Evolutionary conservation across 306 rosid genomes (phyloP).

Genomic region (Spatholobus suberectus): DNA sequence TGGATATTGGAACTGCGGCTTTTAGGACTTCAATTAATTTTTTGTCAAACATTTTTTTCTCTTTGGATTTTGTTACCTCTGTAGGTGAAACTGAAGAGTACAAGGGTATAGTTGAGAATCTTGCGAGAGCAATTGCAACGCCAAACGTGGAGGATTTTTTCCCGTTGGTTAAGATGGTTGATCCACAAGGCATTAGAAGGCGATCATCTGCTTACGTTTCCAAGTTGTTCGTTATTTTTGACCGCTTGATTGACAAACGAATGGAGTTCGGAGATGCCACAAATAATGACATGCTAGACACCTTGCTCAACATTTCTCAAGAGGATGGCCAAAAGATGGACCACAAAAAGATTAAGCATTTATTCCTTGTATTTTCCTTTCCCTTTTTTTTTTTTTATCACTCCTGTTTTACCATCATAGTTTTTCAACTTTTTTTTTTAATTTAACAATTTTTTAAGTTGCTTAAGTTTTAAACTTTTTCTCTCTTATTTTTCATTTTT

Average conservation of each 20-base stretch:
- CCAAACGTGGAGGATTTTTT: slow-evolving; percentile 57
- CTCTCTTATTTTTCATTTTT: background rate
- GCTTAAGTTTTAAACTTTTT: background rate
- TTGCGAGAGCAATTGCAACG: slow-evolving; percentile 43
- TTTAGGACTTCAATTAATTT: slow-evolving; percentile 39
- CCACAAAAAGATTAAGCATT: slow-evolving; percentile 27
- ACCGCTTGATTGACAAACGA: slow-evolving; percentile 28
- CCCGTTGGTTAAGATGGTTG: slow-evolving; percentile 45
- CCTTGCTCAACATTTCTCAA: slow-evolving; percentile 47
- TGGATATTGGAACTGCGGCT: slow-evolving; percentile 51
- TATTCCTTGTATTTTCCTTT: slow-evolving; percentile 40
- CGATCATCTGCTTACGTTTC: background rate
- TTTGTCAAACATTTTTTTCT: slow-evolving; percentile 44
- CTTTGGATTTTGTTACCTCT: slow-evolving; percentile 46
- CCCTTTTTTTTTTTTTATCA: background rate
- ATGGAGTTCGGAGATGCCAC: slow-evolving; percentile 29
- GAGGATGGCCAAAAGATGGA: slow-evolving; percentile 46
- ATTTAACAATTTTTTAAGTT: background rate
- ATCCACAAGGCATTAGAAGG: slow-evolving; percentile 48
- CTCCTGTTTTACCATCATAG: background rate
- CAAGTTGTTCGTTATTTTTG: slow-evolving; percentile 32
- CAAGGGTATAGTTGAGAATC: slow-evolving; percentile 28
- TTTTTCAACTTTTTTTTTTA: background rate
- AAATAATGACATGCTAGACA: slow-evolving; percentile 49
- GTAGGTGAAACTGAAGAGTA: slow-evolving; percentile 23